Percentiles rank a stretch among this genome's conserved stretches.
phyloP scores from a whole-genome alignment of 73 alveolate genomes.

The Vitrella brassicaformis region DNA sequence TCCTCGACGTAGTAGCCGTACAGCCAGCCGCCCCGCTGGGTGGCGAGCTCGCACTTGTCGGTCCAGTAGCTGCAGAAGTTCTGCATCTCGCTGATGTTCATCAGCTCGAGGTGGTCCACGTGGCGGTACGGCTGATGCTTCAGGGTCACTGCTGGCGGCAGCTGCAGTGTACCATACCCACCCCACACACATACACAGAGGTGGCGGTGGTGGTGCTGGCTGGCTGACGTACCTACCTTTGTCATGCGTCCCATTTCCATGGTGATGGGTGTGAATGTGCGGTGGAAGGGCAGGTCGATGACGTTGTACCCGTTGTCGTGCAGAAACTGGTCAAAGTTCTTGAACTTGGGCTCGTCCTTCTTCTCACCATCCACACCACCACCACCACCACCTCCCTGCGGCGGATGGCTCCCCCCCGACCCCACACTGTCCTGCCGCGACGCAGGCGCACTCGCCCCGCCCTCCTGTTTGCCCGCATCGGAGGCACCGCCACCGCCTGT shows the following conservation, averaged over 20 bases:
- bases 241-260: neutral
- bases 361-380: too few relatives aligned
- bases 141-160: slow-evolving; percentile 90
- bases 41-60: slow-evolving; percentile 50
- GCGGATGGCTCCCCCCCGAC: too few relatives aligned
- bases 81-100: slow-evolving; percentile 83
- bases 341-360: neutral
- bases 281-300: neutral
- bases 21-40: slow-evolving; percentile 86
- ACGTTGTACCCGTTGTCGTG: neutral
- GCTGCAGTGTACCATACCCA: too few relatives aligned
- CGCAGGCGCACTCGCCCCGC: too few relatives aligned
- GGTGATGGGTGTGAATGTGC: neutral
- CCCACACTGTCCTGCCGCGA: too few relatives aligned
- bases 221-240: too few relatives aligned
- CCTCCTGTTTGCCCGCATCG: too few relatives aligned
- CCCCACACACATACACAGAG: too few relatives aligned
- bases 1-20: slow-evolving; percentile 96
- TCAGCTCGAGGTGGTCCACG: slow-evolving; percentile 86
- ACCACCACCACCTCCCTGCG: too few relatives aligned
- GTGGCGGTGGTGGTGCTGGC: too few relatives aligned
- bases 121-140: slow-evolving; percentile 88
- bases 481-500: too few relatives aligned
- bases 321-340: neutral
- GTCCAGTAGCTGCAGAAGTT: slow-evolving; percentile 81